Conservation (phyloP, 2,329 filamentous ascomycete species). For the Neonectria hederae region DNA sequence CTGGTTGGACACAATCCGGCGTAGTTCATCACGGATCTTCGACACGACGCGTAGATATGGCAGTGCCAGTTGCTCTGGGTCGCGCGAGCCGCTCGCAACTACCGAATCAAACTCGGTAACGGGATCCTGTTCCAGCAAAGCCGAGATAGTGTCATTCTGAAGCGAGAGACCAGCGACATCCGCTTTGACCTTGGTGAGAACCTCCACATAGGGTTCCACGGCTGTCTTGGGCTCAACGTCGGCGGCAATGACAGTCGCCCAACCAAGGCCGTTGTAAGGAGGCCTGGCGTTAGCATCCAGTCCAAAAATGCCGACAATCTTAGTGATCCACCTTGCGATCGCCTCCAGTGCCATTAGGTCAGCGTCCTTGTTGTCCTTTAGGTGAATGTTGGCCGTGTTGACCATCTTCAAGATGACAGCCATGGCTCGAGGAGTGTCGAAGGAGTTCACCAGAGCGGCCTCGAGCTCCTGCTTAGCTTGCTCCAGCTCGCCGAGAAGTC, state of each 20-base stretch:
- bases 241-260: slow-evolving; percentile 56
- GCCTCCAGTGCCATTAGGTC: slow-evolving; percentile 61
- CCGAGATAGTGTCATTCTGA: slow-evolving; percentile 54
- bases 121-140: slow-evolving; percentile 56
- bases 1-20: slow-evolving; percentile 60
- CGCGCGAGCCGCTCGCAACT: slow-evolving; percentile 56
- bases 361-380: slow-evolving; percentile 57
- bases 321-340: slow-evolving; percentile 82
- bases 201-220: slow-evolving; percentile 58
- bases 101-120: slow-evolving; percentile 58
- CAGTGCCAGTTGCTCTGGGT: slow-evolving; percentile 62
- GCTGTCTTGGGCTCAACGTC: slow-evolving; percentile 56
- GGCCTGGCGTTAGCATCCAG: slow-evolving; percentile 70
- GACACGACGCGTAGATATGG: slow-evolving; percentile 66
- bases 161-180: slow-evolving; percentile 61
- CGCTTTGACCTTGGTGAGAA: slow-evolving; percentile 55
- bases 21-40: slow-evolving; percentile 69
- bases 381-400: slow-evolving; percentile 75
- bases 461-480: slow-evolving; percentile 65
- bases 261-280: slow-evolving; percentile 66
- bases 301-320: slow-evolving; percentile 85
- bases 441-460: slow-evolving; percentile 79
- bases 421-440: slow-evolving; percentile 86
- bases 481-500: slow-evolving; percentile 55
- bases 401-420: slow-evolving; percentile 80